A percentile compares a stretch with the other conserved stretches of the same genome.
These are phyloP conservation scores for Penicillium sp. DNA, from an alignment of 2,329 filamentous ascomycete species.

Conservation along the genomic window DNA sequence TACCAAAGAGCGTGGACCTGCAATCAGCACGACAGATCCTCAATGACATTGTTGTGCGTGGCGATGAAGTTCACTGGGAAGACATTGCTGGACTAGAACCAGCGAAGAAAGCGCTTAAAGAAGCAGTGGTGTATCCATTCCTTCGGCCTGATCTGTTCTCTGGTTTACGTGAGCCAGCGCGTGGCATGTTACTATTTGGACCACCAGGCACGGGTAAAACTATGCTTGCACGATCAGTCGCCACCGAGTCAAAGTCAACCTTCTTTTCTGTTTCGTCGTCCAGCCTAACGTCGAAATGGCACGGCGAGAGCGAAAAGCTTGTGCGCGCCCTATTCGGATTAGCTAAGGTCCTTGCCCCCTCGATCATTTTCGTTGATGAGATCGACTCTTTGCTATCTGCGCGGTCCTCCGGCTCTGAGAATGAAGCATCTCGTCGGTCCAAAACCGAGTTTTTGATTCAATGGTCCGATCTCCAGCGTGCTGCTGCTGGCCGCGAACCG, in stretches of 20 bases:
- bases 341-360: constrained; percentile 86
- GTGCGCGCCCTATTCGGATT: constrained; percentile 87
- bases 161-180: constrained; percentile 87
- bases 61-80: constrained; percentile 91
- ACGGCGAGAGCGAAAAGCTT: constrained; percentile 95
- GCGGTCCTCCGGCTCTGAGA: constrained; percentile 74
- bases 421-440: constrained; percentile 89
- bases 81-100: constrained; percentile 89
- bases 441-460: constrained; percentile 98
- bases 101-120: constrained; percentile 88
- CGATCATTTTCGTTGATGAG: constrained; percentile 98
- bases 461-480: constrained; percentile 91
- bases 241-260: constrained; percentile 89
- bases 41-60: constrained; percentile 92
- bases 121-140: constrained; percentile 96
- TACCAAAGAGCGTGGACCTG: constrained; percentile 81
- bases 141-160: constrained; percentile 93
- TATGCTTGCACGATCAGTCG: constrained; percentile 92
- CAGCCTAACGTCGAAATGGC: constrained; percentile 90
- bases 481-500: constrained; percentile 80
- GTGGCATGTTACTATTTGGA: constrained; percentile 94
- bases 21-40: constrained; percentile 85
- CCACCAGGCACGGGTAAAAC: constrained; percentile 98
- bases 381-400: constrained; percentile 92
- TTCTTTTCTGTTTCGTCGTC: constrained; percentile 98